Evolutionary conservation across 495 filamentous ascomycete genomes (phyloP).

Genomic region (Sordaria brevicollis): DNA sequence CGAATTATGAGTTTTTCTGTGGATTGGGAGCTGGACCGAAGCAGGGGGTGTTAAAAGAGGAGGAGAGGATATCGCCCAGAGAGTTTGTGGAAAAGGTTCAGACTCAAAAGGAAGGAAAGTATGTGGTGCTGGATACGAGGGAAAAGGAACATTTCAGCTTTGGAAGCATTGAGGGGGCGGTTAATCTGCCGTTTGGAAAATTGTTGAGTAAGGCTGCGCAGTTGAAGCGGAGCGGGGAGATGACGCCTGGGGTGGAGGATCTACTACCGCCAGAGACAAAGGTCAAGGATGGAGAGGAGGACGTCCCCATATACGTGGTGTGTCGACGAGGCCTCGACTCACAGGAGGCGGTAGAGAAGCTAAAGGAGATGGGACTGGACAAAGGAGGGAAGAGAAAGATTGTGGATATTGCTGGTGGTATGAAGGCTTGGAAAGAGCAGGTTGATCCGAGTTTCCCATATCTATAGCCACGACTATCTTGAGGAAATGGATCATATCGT

Average conservation of each 20-base stretch:
- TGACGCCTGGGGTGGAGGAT: not conserved
- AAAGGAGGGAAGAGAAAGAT: constrained; percentile 47
- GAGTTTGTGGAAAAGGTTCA: constrained; percentile 35
- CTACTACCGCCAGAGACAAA: constrained; percentile 1
- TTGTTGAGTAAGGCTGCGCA: constrained; percentile 29
- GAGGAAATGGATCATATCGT: not conserved
- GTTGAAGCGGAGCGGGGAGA: constrained; percentile 12
- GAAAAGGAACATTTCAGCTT: constrained; percentile 81
- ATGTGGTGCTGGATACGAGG: constrained; percentile 68
- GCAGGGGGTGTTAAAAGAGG: constrained; percentile 72
- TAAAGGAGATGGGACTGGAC: constrained; percentile 59
- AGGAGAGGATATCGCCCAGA: constrained; percentile 51
- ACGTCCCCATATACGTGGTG: constrained; percentile 57
- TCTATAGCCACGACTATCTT: constrained; percentile 36
- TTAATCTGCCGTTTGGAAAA: constrained; percentile 66
- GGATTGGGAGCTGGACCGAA: constrained; percentile 56
- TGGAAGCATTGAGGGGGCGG: constrained; percentile 57
- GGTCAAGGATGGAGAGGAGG: not conserved
- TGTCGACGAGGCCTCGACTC: constrained; percentile 88
- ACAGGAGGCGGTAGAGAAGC: constrained; percentile 59
- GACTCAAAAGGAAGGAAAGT: constrained; percentile 22
- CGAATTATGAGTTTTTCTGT: constrained; percentile 77
- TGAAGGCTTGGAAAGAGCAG: constrained; percentile 72
- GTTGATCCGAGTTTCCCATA: constrained; percentile 64
- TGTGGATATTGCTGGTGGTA: constrained; percentile 71